Evolutionary conservation across 2,329 filamentous ascomycete genomes (phyloP).

Genomic region (Elsinoe fawcettii): DNA sequence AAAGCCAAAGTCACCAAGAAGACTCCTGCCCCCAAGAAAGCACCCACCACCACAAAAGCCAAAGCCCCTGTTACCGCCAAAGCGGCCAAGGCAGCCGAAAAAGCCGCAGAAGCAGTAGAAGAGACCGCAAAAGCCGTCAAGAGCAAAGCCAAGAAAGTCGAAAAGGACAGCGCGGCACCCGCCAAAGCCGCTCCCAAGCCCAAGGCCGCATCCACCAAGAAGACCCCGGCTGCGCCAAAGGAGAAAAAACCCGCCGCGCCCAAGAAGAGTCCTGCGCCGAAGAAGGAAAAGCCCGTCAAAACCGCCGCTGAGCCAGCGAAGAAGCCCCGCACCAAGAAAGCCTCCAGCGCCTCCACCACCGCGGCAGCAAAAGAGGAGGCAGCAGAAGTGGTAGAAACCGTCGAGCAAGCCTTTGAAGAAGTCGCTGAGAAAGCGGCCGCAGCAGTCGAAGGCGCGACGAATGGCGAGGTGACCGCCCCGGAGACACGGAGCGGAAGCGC

Average conservation of each 20-base stretch:
- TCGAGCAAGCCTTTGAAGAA: background rate
- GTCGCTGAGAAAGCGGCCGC: background rate
- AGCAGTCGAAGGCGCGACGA: background rate
- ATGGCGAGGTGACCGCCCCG: background rate
- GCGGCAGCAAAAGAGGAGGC: background rate
- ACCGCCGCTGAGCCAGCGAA: background rate
- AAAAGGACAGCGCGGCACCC: background rate
- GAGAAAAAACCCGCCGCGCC: background rate
- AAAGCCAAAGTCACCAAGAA: slow-evolving; percentile 15
- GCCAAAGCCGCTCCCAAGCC: background rate
- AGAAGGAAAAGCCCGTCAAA: slow-evolving; percentile 3
- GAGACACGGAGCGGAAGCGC: background rate
- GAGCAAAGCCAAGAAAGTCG: background rate
- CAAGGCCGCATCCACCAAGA: background rate
- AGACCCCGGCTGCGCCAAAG: background rate
- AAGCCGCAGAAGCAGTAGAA: slow-evolving; percentile 2
- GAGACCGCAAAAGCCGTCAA: background rate
- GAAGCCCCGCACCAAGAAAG: slow-evolving; percentile 3
- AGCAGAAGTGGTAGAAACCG: background rate
- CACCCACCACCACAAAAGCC: background rate
- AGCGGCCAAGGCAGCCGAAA: background rate
- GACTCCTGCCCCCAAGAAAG: background rate
- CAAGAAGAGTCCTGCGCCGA: background rate
- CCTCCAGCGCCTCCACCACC: background rate
- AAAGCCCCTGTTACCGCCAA: background rate